Conservation (phyloP, 225 moss, liverwort and hornwort species). For the Ulota crispa region DNA sequence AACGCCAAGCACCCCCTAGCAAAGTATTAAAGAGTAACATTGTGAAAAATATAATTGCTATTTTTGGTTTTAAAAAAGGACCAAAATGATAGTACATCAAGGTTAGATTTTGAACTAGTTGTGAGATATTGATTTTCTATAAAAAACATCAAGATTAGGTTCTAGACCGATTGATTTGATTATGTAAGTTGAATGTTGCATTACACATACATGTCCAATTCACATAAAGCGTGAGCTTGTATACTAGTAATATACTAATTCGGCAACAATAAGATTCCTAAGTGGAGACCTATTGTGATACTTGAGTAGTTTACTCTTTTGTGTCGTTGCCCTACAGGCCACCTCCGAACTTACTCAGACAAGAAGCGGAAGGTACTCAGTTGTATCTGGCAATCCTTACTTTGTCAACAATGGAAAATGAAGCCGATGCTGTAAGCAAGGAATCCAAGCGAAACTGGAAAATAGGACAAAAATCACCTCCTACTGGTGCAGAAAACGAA, state of each 20-base stretch:
- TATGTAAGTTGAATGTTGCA: no score
- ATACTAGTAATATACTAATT: background rate
- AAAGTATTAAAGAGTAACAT: no score
- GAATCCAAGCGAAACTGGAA: constrained; percentile 33
- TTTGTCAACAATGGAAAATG: constrained; percentile 39
- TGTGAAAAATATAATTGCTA: no score
- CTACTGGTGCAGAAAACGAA: constrained; percentile 45
- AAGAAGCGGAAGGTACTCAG: constrained; percentile 84
- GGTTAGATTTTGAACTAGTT: no score
- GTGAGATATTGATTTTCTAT: no score
- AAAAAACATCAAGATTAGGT: no score
- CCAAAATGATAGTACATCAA: no score
- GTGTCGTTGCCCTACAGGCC: constrained; percentile 42
- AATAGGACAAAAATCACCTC: constrained; percentile 40
- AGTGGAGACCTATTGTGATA: background rate
- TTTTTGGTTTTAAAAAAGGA: no score
- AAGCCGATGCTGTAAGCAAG: constrained; percentile 30
- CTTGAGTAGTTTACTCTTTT: background rate
- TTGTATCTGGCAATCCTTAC: constrained; percentile 77
- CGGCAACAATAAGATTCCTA: background rate
- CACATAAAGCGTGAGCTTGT: background rate
- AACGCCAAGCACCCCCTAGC: no score
- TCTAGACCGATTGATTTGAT: no score
- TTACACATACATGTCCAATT: no score
- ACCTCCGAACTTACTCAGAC: constrained; percentile 77